A percentile compares a stretch with the other conserved stretches of the same genome.
Evolutionary conservation across 2,329 filamentous ascomycete species (phyloP).

Genomic region (Aspergillus jensenii): DNA sequence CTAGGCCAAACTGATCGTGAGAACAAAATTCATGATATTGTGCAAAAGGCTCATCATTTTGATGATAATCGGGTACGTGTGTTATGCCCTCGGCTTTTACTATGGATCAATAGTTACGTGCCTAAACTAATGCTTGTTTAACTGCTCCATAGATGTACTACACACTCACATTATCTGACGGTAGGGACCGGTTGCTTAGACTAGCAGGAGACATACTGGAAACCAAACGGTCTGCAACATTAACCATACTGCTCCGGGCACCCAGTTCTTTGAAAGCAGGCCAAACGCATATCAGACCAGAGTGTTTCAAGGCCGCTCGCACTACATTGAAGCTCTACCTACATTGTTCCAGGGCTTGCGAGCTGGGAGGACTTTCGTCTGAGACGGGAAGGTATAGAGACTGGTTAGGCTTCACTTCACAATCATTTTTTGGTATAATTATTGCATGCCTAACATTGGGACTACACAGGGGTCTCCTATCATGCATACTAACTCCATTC

Average conservation of each 20-base stretch:
- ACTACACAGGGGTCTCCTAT: constrained; percentile 10
- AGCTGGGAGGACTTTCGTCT: background rate
- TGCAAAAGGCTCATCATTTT: background rate
- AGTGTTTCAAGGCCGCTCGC: background rate
- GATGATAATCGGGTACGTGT: background rate
- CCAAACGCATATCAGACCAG: background rate
- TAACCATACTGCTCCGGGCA: background rate
- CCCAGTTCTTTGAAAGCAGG: background rate
- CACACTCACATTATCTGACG: background rate
- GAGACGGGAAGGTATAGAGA: constrained; percentile 14
- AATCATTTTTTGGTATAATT: background rate
- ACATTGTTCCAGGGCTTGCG: background rate
- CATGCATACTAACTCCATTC: constrained; percentile 22
- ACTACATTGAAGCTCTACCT: background rate
- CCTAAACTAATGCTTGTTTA: too few species aligned
- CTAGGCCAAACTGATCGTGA: constrained; percentile 3
- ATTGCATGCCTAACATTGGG: background rate
- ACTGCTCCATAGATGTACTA: background rate
- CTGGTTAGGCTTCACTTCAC: background rate
- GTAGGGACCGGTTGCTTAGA: constrained; percentile 2
- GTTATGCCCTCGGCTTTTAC: too few species aligned
- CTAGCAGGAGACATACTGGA: background rate
- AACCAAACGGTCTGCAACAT: background rate
- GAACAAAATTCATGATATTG: constrained; percentile 2
- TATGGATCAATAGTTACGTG: too few species aligned